Conservation (phyloP, 331 rosid species). For the Dryas integrifolia region DNA sequence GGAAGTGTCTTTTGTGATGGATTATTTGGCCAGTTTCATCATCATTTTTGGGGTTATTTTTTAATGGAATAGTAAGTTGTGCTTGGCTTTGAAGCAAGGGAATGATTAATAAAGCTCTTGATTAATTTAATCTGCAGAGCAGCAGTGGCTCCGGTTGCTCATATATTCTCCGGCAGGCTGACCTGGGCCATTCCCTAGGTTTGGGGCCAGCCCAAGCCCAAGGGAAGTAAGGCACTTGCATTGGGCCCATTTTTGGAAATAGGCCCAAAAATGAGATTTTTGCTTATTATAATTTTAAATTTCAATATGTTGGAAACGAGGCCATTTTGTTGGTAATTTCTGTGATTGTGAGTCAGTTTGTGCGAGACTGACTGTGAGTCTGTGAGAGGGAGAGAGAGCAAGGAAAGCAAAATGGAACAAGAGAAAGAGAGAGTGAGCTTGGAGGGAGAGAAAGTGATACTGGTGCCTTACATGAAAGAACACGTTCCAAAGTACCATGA, state of each 20-base stretch:
- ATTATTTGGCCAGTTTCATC: not conserved
- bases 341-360: not conserved
- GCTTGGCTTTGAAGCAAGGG: conserved; percentile 65
- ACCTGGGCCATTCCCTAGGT: too few species aligned
- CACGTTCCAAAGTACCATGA: conserved; percentile 78
- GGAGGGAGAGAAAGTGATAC: conserved; percentile 62
- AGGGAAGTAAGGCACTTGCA: too few species aligned
- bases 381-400: not conserved
- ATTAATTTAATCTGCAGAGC: not conserved
- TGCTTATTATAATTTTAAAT: not conserved
- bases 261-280: too few species aligned
- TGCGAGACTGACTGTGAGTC: not conserved
- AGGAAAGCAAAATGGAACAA: conserved; percentile 14
- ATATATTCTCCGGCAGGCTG: too few species aligned
- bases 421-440: conserved; percentile 51
- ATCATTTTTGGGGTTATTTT: not conserved
- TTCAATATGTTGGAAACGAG: not conserved
- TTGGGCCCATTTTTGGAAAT: too few species aligned
- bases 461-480: conserved; percentile 76
- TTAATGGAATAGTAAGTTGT: conserved; percentile 14
- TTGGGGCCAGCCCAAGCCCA: too few species aligned
- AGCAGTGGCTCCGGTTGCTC: not conserved
- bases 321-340: not conserved
- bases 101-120: not conserved
- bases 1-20: not conserved